Base-by-base conservation (phyloP, 768 basidiomycete genomes). In the Macrolepiota fuliginosa region DNA sequence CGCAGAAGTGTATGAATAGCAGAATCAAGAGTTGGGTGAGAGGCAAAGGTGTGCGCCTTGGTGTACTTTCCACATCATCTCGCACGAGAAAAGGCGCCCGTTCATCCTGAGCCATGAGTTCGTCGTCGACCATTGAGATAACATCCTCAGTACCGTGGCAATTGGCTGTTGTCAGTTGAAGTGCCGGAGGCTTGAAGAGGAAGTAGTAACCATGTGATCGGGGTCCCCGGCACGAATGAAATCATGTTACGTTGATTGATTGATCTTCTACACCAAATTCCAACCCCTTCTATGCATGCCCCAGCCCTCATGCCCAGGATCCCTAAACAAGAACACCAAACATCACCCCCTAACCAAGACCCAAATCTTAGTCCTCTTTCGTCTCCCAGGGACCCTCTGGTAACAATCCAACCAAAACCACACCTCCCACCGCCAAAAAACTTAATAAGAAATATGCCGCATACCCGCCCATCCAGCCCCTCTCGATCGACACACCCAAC, bases 401-500 rank as follows among this genome's bases (percentile, higher is more conserved):
- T 22, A 37, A 54, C 19, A 35, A 37, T n/a, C 32, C 22, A 36
- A 76, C 80, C 56, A 83, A 67, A 22, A 73, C 46, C 17, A 81
- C 54, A 4, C 79, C 77, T 11, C 73, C 64, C 32, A 70, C 62
- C 1, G 78, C 72, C 11, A 83, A 65, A 0, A 70, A 37, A 0
- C 73, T 67, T 12, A 86, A 64, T 32, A 83, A 51, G 1, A 73
- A 70, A 68, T 85, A 85, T 1, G 83, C 78, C 17, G 81, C 74
- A 64, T 83, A 81, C 9, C 86, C 85, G 3, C 78, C 76, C 1
- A 86, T 65, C 6, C 83, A 39, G 40, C 83, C 78, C 50, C 77
- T 70, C 62, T 85, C 69, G 35, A 79, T 76, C 9, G 84, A 86
- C 55, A 79, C 66, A 0, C 86, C 81, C 62, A 83, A 87, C 10